Base-by-base conservation (phyloP, 768 basidiomycete genomes). In the Lactarius quietus region DNA sequence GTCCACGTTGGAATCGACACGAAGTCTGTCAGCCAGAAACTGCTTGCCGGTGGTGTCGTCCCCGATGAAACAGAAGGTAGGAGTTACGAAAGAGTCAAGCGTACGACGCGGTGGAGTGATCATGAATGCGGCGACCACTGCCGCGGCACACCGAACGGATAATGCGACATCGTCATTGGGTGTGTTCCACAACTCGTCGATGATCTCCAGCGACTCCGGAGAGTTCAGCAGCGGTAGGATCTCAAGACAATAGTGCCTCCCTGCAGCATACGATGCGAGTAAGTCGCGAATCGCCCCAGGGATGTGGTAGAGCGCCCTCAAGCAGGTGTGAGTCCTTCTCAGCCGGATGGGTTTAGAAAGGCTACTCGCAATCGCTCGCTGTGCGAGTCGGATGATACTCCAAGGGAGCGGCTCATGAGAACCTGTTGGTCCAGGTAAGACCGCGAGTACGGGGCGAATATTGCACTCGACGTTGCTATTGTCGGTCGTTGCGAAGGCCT, bases 361-460 rank as follows among this genome's bases (percentile, higher is more conserved):
- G 10, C 36, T 14, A n/a, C 33, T 36, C 6, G 55, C 23, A 33
- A 31, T 7, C 9, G 33, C 18, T 20, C 33, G 61, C 39, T 14
- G 54, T 8, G 54, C 54, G 7, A 62, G 54, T 4, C 35, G 54
- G 6, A 56, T 41, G 55, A 56, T 45, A 31, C 61, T 26, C 53
- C 29, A 62, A 3, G 54, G 26, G 35, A 56, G 61, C 41, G 43
- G 39, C 15, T 15, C 3, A 31, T 56, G 23, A 23, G 35, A 56
- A 18, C 12, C 36, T 20, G 31, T 45, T 23, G 61, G 54, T 26
- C 55, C 61, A 17, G 41, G 61, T 38, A 56, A 31, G 20, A 31
- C 54, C 10, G 41, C 54, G 41, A 62, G 61, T 31, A 48, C 52
- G n/a, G 9, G 9, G 43, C 43, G 43, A 45, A 45, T 45, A n/a